A percentile compares a stretch with the other conserved stretches of the same genome.
Conservation (phyloP, 495 filamentous ascomycete species). For the Filosporella fistucella region DNA sequence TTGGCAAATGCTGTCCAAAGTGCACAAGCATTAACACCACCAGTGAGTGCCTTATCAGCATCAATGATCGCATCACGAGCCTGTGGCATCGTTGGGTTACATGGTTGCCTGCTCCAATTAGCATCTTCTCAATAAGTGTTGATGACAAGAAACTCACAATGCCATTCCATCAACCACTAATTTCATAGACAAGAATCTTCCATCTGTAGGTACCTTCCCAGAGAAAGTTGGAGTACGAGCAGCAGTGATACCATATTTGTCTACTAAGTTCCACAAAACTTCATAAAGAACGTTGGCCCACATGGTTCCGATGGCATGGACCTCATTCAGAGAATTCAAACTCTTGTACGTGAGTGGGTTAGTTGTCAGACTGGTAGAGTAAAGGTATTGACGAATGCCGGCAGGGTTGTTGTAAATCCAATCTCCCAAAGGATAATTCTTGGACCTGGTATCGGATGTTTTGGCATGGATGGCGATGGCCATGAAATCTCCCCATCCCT, state of each 20-base stretch:
- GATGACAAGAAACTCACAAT: background rate
- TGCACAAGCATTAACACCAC: background rate
- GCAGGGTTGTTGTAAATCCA: background rate
- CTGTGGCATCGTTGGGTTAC: background rate
- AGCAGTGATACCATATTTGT: background rate
- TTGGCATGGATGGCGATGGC: background rate
- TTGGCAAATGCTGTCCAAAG: constrained; percentile 1
- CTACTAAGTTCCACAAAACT: background rate
- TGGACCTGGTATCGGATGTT: background rate
- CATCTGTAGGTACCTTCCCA: background rate
- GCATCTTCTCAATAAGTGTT: background rate
- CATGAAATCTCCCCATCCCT: background rate
- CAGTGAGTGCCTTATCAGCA: background rate
- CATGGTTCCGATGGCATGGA: background rate
- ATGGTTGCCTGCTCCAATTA: background rate
- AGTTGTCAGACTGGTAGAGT: background rate
- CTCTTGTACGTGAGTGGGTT: background rate
- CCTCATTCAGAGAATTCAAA: background rate
- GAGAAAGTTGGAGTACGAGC: background rate
- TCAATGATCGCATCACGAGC: background rate
- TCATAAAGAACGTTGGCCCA: constrained; percentile 1
- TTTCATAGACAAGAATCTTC: constrained; percentile 1
- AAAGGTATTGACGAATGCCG: background rate
- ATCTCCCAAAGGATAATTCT: background rate
- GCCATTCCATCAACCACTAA: background rate